Base-by-base conservation (phyloP, 1,139 yeast genomes). In the Candida sp. region DNA sequence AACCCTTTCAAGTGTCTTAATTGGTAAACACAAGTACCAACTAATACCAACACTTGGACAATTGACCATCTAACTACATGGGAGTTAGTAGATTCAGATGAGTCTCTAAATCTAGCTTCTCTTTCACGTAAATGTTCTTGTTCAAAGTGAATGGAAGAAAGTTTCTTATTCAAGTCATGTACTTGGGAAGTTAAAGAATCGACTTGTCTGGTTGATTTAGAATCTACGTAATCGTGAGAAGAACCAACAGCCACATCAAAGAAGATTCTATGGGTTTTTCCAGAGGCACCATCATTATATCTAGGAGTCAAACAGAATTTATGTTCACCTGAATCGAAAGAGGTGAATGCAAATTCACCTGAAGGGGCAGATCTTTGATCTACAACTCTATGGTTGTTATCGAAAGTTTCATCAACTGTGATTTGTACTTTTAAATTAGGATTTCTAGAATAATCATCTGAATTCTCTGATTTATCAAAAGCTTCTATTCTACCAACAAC, bases 1-100 rank as follows among this genome's bases (percentile, higher is more conserved):
- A 74, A 74, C 38, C 75, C 56, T 71, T 73, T 73, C 70, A 74
- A 73, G 58, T 73, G 79, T 46, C 69, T 70, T 58, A 74, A 68
- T 57, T 74, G 79, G 62, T 73, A 74, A 46, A 68, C 62, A 56
- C 79, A 73, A 29, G 79, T 72, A 43, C 76, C 77, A 35, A 71
- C 60, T 63, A 74, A 71, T 11, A 74, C 79, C 32, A 70, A 21
- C 51, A 73, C 62, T 58, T 74, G 79, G 39, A 74, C 59, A 46
- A 74, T 54, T 39, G 77, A 70, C 79, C 79, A 74, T 54, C 61
- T 68, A 34, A 73, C 66, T 23, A 74, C 79, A 47, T 77, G 64
- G 21, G 74, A 52, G 57, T 74, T 74, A 49, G 79, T 74, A 41
- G 65, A 50, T 60, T 74, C 79, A 25, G 75, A 68, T 55, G 70